phyloP scores from a whole-genome alignment of 768 basidiomycete species.

The Boletus tomentosulus region DNA sequence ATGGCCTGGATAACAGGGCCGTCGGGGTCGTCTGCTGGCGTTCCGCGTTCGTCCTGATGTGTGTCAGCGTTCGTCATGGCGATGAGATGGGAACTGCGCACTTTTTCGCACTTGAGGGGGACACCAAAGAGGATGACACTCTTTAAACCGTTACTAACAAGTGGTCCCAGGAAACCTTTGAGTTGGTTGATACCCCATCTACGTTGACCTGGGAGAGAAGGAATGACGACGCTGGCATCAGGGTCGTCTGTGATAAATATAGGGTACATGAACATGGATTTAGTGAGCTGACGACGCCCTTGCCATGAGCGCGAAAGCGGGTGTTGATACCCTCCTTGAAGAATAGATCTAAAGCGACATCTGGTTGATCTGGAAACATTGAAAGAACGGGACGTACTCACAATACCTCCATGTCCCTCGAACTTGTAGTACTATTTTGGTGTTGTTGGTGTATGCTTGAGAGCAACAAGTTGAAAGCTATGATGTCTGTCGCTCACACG shows the following conservation, averaged over 20 bases:
- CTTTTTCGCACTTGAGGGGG: slow-evolving; percentile 76
- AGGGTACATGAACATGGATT: slow-evolving; percentile 98
- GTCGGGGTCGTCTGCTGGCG: slow-evolving; percentile 82
- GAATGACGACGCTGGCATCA: slow-evolving; percentile 73
- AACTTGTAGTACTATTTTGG: not conserved
- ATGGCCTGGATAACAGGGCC: slow-evolving; percentile 97
- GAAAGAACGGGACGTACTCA: slow-evolving; percentile 22
- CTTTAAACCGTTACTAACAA: slow-evolving; percentile 84
- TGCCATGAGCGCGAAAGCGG: slow-evolving; percentile 89
- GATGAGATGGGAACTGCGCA: slow-evolving; percentile 25
- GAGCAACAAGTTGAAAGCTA: no score
- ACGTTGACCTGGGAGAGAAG: slow-evolving; percentile 78
- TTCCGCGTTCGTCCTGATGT: slow-evolving; percentile 70
- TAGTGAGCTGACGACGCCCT: slow-evolving; percentile 70
- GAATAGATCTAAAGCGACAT: slow-evolving; percentile 51
- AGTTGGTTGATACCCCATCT: slow-evolving; percentile 95
- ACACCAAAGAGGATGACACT: slow-evolving; percentile 97
- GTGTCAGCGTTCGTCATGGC: not conserved
- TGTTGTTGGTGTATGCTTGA: not conserved
- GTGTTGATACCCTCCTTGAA: slow-evolving; percentile 93
- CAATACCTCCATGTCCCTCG: slow-evolving; percentile 41
- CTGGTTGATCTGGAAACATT: slow-evolving; percentile 2
- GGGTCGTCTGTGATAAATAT: slow-evolving; percentile 97
- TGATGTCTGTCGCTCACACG: not conserved
- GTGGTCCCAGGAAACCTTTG: slow-evolving; percentile 79